Evolutionary conservation across 805 yeast genomes (phyloP).

Genomic region (Ogataea henricii): DNA sequence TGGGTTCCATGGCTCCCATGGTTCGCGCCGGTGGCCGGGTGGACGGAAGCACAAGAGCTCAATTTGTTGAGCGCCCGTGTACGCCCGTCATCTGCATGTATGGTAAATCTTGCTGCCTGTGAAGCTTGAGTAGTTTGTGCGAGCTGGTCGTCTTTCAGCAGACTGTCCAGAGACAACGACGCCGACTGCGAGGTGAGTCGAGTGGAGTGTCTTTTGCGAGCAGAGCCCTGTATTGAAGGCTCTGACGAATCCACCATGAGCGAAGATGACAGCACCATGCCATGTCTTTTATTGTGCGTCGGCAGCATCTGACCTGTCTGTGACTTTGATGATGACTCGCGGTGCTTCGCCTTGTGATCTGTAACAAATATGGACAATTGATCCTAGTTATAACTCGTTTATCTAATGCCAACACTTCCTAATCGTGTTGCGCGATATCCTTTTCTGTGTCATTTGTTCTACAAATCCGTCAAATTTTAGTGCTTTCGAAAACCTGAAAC

Average conservation of each 20-base stretch:
- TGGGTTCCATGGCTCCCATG: too few relatives aligned
- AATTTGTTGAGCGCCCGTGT: background rate
- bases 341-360: constrained; percentile 8
- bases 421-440: background rate
- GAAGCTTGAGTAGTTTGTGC: background rate
- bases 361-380: constrained; percentile 9
- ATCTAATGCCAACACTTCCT: background rate
- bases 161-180: constrained; percentile 18
- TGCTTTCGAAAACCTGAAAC: constrained; percentile 6
- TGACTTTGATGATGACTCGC: background rate
- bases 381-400: constrained; percentile 6
- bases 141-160: constrained; percentile 12
- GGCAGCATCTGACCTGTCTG: constrained; percentile 10
- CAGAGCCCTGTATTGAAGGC: background rate
- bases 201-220: constrained; percentile 8
- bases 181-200: constrained; percentile 17
- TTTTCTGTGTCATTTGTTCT: constrained; percentile 2
- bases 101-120: constrained; percentile 1
- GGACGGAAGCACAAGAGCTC: background rate
- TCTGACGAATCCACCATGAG: background rate
- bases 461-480: background rate
- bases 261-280: constrained; percentile 20
- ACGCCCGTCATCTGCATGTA: constrained; percentile 2
- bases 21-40: background rate
- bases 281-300: constrained; percentile 23